Percentiles rank a stretch among this genome's conserved stretches.
phyloP scores from a whole-genome alignment of 176 grass and related monocot species.

The Juncus effusus region DNA sequence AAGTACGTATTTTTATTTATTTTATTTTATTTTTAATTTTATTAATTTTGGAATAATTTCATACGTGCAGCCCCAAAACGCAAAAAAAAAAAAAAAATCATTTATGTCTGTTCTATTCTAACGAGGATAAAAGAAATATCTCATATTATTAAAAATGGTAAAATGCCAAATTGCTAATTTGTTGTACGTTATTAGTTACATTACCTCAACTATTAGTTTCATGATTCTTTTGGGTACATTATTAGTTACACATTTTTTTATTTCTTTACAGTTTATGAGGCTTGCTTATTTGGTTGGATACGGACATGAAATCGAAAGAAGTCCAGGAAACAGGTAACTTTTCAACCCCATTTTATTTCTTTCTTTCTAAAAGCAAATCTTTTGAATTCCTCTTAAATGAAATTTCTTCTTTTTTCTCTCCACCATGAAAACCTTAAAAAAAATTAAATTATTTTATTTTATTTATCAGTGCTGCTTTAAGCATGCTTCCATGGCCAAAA shows the following conservation, averaged over 20 bases:
- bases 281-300: constrained; percentile 98
- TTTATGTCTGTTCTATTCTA: too few relatives aligned
- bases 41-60: too few relatives aligned
- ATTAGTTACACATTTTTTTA: too few relatives aligned
- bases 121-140: too few relatives aligned
- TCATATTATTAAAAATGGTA: too few relatives aligned
- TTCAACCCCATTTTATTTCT: constrained; percentile 13
- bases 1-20: constrained; percentile 48
- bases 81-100: too few relatives aligned
- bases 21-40: constrained; percentile 9
- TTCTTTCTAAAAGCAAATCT: constrained; percentile 16
- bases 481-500: constrained; percentile 99
- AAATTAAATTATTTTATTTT: constrained; percentile 18
- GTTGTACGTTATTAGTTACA: too few relatives aligned
- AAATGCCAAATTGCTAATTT: too few relatives aligned
- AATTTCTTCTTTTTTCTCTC: not conserved
- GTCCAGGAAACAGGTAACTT: constrained; percentile 84
- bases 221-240: too few relatives aligned
- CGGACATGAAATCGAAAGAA: constrained; percentile 92
- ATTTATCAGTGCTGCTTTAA: constrained; percentile 75
- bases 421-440: too few relatives aligned
- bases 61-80: too few relatives aligned
- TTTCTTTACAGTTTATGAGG: constrained; percentile 76
- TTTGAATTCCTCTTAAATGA: constrained; percentile 18
- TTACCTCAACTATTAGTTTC: too few relatives aligned